A percentile compares a stretch with the other conserved stretches of the same genome.
Evolutionary conservation across 805 yeast species (phyloP).

Genomic region (Spathaspora sp.): DNA sequence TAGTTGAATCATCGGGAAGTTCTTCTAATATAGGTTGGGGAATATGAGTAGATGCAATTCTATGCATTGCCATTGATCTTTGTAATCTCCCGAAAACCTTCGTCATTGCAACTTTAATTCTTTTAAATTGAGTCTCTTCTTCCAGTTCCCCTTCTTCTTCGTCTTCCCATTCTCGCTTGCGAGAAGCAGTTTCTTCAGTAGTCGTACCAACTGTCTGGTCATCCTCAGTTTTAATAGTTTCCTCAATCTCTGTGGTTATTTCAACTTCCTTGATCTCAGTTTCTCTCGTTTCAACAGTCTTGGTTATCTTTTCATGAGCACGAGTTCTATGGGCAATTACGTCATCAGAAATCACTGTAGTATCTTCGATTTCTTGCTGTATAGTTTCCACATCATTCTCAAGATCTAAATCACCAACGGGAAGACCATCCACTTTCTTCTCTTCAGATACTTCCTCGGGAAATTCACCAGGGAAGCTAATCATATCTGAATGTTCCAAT

Average conservation of each 20-base stretch:
- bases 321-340: background rate
- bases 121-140: background rate
- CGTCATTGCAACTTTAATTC: background rate
- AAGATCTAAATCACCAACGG: background rate
- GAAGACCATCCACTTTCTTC: background rate
- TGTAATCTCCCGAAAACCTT: background rate
- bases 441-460: background rate
- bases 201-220: background rate
- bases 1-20: background rate
- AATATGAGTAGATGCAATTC: background rate
- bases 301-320: background rate
- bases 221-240: background rate
- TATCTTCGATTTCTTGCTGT: too few species aligned
- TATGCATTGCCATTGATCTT: background rate
- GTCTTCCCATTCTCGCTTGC: background rate
- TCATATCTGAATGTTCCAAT: too few species aligned
- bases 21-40: slow-evolving; percentile 1
- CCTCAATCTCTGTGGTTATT: background rate
- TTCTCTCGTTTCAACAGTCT: background rate
- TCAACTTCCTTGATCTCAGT: background rate
- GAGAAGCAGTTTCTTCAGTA: background rate
- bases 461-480: background rate
- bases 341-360: background rate
- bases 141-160: slow-evolving; percentile 2
- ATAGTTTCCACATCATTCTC: background rate